phyloP scores from a whole-genome alignment of 495 filamentous ascomycete genomes.

The Penicillium coprophilum region DNA sequence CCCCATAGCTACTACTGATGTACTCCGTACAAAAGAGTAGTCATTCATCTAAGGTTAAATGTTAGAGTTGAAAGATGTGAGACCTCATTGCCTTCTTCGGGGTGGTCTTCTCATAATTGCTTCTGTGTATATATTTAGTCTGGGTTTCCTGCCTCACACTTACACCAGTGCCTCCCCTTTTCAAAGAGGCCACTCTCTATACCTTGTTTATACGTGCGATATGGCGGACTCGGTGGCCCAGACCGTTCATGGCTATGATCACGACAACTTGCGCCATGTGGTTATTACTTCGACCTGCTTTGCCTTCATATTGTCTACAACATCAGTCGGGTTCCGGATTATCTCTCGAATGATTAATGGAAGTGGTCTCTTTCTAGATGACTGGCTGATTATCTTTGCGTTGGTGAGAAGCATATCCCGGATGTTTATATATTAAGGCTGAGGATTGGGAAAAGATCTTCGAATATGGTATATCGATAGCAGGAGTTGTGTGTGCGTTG shows the following conservation, averaged over 20 bases:
- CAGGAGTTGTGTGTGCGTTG: slow-evolving; percentile 24
- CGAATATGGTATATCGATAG: slow-evolving; percentile 26
- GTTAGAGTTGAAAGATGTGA: slow-evolving; percentile 1
- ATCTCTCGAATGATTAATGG: slow-evolving; percentile 27
- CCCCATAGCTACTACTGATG: no score
- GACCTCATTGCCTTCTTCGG: slow-evolving; percentile 13
- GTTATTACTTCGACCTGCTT: slow-evolving; percentile 29
- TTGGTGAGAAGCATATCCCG: slow-evolving; percentile 9
- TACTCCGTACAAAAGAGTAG: slow-evolving; percentile 2
- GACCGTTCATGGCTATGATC: slow-evolving; percentile 15
- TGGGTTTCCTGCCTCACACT: not conserved
- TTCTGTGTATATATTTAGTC: slow-evolving; percentile 8
- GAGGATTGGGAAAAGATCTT: slow-evolving; percentile 9
- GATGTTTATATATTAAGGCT: not conserved
- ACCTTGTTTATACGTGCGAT: not conserved
- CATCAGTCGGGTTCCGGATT: slow-evolving; percentile 24
- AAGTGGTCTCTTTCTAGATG: slow-evolving; percentile 23
- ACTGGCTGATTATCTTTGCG: slow-evolving; percentile 23
- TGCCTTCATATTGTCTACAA: slow-evolving; percentile 27
- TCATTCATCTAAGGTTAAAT: not conserved
- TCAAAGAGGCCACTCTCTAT: not conserved
- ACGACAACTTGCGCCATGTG: slow-evolving; percentile 29
- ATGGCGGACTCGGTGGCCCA: slow-evolving; percentile 16
- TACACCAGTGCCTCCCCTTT: not conserved
- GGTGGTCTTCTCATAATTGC: not conserved